These are phyloP conservation scores for Epichloe brachyelytri DNA, from an alignment of 2,329 filamentous ascomycete genomes.

Conservation along the genomic window DNA sequence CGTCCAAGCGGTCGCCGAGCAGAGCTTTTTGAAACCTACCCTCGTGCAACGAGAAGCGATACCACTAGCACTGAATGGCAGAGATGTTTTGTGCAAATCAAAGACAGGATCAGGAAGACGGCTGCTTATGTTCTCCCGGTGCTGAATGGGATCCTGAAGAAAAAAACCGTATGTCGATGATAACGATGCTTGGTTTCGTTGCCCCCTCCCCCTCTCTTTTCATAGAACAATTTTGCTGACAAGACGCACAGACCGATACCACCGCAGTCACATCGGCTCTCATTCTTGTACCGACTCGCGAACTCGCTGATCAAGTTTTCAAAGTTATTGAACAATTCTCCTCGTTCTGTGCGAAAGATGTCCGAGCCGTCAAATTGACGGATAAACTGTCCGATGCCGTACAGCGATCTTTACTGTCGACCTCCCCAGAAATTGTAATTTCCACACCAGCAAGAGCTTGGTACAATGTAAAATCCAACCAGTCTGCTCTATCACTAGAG, in stretches of 20 bases:
- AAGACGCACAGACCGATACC: constrained; percentile 30
- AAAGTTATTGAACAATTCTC: constrained; percentile 67
- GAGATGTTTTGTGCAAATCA: constrained; percentile 81
- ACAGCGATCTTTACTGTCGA: constrained; percentile 72
- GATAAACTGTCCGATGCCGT: constrained; percentile 85
- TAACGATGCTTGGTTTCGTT: background rate
- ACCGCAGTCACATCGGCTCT: constrained; percentile 55
- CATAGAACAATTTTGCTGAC: background rate
- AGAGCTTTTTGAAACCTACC: constrained; percentile 79
- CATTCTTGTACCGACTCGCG: constrained; percentile 85
- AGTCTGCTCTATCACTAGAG: constrained; percentile 50
- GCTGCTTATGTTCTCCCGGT: constrained; percentile 88
- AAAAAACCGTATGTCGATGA: constrained; percentile 45
- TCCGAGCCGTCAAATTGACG: constrained; percentile 74
- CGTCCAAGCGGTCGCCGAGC: constrained; percentile 71
- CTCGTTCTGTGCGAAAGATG: constrained; percentile 71
- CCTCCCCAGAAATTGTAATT: constrained; percentile 77
- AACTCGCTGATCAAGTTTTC: constrained; percentile 83
- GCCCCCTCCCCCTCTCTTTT: background rate
- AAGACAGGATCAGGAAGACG: constrained; percentile 94
- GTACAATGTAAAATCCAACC: constrained; percentile 59
- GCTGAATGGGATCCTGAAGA: constrained; percentile 70
- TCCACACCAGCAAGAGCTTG: constrained; percentile 80
- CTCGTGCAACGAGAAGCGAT: constrained; percentile 79
- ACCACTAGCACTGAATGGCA: constrained; percentile 72